A percentile compares a stretch with the other conserved stretches of the same genome.
Evolutionary conservation across 2,329 filamentous ascomycete genomes (phyloP).

Genomic region (Colletotrichum tropicicola): DNA sequence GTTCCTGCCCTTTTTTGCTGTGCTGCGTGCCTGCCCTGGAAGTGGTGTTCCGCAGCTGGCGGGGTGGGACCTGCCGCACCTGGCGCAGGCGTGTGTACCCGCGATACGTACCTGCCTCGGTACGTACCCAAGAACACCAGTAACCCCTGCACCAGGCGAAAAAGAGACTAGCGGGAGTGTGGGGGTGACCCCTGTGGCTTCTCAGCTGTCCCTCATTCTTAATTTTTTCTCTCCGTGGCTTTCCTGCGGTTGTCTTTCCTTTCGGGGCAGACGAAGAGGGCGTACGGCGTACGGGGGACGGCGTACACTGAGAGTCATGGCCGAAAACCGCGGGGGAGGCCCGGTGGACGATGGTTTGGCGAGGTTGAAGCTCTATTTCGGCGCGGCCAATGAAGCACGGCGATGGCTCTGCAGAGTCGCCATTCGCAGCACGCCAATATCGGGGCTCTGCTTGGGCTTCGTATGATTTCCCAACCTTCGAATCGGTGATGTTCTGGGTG

Average conservation of each 20-base stretch:
- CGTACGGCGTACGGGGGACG: no score
- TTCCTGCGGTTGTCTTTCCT: neutral
- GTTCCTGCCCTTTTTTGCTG: neutral
- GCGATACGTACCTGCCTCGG: neutral
- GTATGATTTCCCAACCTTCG: neutral
- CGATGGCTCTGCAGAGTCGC: neutral
- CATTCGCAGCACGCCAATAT: neutral
- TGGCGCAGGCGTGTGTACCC: conserved; percentile 12
- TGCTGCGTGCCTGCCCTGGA: no score
- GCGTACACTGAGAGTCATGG: neutral
- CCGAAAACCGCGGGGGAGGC: neutral
- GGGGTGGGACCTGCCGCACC: neutral
- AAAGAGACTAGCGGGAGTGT: conserved; percentile 2
- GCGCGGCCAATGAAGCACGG: neutral
- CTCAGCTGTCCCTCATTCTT: neutral
- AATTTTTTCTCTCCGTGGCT: neutral
- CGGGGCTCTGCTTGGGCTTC: neutral
- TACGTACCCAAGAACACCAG: neutral
- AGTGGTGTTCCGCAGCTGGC: no score
- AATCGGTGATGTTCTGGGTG: neutral
- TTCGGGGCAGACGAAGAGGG: neutral
- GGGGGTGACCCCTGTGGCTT: conserved; percentile 16
- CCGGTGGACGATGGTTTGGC: neutral
- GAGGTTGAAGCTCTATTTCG: neutral
- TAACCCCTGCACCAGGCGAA: conserved; percentile 6